Percentiles rank a stretch among this genome's conserved stretches.
Evolutionary conservation across 164 flowering plant genomes (phyloP).

Genomic region (Sedum album): DNA sequence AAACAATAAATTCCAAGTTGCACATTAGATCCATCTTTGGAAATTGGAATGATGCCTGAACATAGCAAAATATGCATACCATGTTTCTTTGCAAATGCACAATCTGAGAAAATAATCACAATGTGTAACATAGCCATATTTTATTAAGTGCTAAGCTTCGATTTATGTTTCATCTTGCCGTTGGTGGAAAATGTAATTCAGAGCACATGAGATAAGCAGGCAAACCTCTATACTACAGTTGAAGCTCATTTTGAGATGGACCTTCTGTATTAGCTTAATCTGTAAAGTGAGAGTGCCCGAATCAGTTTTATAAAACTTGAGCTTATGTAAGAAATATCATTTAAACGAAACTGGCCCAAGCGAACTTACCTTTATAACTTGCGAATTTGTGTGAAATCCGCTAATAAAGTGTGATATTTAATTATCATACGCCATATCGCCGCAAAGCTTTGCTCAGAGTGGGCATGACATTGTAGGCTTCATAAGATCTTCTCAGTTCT

Average conservation of each 20-base stretch:
- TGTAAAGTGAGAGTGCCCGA: not conserved
- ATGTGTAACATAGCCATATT: too few relatives aligned
- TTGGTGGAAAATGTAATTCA: not conserved
- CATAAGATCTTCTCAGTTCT: conserved; percentile 93
- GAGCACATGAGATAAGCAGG: not conserved
- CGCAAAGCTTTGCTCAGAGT: conserved; percentile 68
- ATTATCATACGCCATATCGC: conserved; percentile 57
- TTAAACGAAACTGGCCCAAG: too few relatives aligned
- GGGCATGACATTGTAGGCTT: conserved; percentile 97
- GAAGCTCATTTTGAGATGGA: not conserved
- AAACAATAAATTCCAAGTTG: too few relatives aligned
- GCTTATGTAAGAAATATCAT: not conserved
- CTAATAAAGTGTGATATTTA: not conserved
- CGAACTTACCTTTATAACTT: too few relatives aligned
- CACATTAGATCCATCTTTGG: too few relatives aligned
- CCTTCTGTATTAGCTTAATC: not conserved
- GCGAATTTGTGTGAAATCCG: too few relatives aligned
- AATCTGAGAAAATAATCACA: too few relatives aligned
- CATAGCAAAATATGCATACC: too few relatives aligned
- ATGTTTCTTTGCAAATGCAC: too few relatives aligned
- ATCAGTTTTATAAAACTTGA: too few relatives aligned
- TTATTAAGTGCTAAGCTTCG: too few relatives aligned
- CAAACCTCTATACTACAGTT: not conserved
- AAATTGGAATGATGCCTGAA: too few relatives aligned
- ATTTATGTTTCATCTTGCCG: not conserved